phyloP scores from a whole-genome alignment of 116 monocot genomes.

The Iris pallida region DNA sequence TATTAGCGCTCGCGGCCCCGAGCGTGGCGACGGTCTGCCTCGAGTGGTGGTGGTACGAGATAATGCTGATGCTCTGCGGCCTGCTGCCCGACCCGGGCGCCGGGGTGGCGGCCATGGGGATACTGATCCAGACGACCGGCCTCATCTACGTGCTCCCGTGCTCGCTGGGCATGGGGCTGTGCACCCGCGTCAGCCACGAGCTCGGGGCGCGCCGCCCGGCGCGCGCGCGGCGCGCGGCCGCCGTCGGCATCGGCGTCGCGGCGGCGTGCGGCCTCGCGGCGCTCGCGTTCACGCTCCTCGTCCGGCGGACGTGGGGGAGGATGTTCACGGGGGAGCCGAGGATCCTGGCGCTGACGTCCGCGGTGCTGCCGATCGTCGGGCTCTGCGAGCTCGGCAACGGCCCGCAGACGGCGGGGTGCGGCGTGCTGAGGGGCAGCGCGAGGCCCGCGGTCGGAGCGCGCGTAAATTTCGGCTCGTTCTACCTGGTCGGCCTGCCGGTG shows the following conservation, averaged over 20 bases:
- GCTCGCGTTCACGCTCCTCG: background rate
- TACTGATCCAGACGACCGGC: constrained; percentile 19
- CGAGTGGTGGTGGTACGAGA: constrained; percentile 24
- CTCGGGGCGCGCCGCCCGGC: constrained; percentile 10
- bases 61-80: constrained; percentile 15
- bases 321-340: constrained; percentile 4
- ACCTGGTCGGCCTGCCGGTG: constrained; percentile 45
- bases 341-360: background rate
- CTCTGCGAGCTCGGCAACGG: constrained; percentile 57
- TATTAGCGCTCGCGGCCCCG: constrained; percentile 6
- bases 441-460: constrained; percentile 35
- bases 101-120: constrained; percentile 16
- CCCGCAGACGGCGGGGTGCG: constrained; percentile 55
- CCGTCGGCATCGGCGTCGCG: background rate
- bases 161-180: constrained; percentile 4
- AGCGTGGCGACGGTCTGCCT: constrained; percentile 13
- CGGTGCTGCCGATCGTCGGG: constrained; percentile 6
- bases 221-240: background rate
- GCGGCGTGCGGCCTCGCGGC: background rate
- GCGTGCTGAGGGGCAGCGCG: constrained; percentile 51
- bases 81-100: constrained; percentile 4
- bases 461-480: constrained; percentile 46
- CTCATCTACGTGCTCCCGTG: constrained; percentile 19
- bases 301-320: background rate
- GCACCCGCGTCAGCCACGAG: constrained; percentile 11